Evolutionary conservation across 495 filamentous ascomycete species (phyloP).

Genomic region (Daldinia vernicosa): DNA sequence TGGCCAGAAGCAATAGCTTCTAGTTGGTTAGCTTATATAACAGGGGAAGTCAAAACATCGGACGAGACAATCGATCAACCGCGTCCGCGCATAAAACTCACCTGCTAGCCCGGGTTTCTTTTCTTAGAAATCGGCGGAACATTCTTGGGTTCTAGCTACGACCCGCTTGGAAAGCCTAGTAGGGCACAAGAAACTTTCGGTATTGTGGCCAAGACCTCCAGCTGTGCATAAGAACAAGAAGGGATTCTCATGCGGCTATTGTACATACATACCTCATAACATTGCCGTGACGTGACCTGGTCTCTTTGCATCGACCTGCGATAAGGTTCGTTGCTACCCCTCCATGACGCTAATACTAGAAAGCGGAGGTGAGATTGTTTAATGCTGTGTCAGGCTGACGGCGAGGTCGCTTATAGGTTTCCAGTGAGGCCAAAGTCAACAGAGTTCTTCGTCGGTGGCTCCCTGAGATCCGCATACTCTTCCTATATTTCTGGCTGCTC

Average conservation of each 20-base stretch:
- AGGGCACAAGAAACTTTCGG: constrained; percentile 22
- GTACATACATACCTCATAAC: background rate
- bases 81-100: constrained; percentile 31
- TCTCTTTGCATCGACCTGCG: constrained; percentile 37
- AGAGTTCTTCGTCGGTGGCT: constrained; percentile 10
- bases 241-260: constrained; percentile 39
- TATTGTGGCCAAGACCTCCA: constrained; percentile 23
- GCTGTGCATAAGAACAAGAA: constrained; percentile 24
- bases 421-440: constrained; percentile 26
- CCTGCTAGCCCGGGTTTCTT: constrained; percentile 34
- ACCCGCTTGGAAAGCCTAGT: constrained; percentile 24
- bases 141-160: constrained; percentile 31
- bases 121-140: constrained; percentile 42
- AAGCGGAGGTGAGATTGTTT: constrained; percentile 38
- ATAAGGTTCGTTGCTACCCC: constrained; percentile 43
- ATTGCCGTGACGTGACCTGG: constrained; percentile 11
- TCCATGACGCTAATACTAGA: constrained; percentile 42
- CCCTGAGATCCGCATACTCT: constrained; percentile 21
- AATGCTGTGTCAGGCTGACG: constrained; percentile 41
- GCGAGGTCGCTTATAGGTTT: constrained; percentile 14
- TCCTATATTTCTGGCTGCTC: constrained; percentile 9
- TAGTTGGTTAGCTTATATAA: constrained; percentile 11
- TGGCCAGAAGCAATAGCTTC: constrained; percentile 24
- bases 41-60: constrained; percentile 25
- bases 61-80: constrained; percentile 37